phyloP scores from a whole-genome alignment of 2,329 filamentous ascomycete species.

The Curvularia sp. region DNA sequence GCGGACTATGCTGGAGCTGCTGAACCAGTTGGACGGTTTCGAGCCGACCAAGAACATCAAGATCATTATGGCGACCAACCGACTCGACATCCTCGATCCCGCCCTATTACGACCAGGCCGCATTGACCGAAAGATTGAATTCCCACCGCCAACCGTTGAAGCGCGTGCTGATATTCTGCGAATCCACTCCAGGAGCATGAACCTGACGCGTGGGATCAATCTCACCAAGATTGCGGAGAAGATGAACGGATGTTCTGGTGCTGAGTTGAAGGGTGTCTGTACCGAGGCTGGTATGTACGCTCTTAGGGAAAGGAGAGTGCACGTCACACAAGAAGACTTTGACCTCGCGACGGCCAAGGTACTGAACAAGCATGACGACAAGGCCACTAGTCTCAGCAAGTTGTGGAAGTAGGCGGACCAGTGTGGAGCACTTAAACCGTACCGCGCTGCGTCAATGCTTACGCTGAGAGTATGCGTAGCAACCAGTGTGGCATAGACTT shows the following conservation, averaged over 20 bases:
- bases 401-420: constrained; percentile 71
- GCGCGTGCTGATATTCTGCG: constrained; percentile 96
- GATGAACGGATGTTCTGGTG: constrained; percentile 99
- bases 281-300: constrained; percentile 99
- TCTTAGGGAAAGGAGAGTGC: constrained; percentile 90
- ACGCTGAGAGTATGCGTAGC: constrained; percentile 21
- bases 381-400: constrained; percentile 90
- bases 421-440: constrained; percentile 1
- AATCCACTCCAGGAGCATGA: constrained; percentile 98
- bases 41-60: constrained; percentile 99
- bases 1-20: constrained; percentile 95
- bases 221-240: constrained; percentile 98
- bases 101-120: constrained; percentile 93
- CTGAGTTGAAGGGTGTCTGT: constrained; percentile 97
- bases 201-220: constrained; percentile 96
- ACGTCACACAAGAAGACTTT: constrained; percentile 99
- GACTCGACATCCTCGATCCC: constrained; percentile 95
- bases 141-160: constrained; percentile 95
- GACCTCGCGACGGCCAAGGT: constrained; percentile 99
- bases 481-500: constrained; percentile 25
- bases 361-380: constrained; percentile 99
- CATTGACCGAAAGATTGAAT: constrained; percentile 99
- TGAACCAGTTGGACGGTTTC: constrained; percentile 98
- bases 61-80: constrained; percentile 99
- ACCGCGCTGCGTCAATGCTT: constrained; percentile 6